A percentile compares a stretch with the other conserved stretches of the same genome.
Evolutionary conservation across 257 asterid species (phyloP).

Genomic region (Gentiana straminea): DNA sequence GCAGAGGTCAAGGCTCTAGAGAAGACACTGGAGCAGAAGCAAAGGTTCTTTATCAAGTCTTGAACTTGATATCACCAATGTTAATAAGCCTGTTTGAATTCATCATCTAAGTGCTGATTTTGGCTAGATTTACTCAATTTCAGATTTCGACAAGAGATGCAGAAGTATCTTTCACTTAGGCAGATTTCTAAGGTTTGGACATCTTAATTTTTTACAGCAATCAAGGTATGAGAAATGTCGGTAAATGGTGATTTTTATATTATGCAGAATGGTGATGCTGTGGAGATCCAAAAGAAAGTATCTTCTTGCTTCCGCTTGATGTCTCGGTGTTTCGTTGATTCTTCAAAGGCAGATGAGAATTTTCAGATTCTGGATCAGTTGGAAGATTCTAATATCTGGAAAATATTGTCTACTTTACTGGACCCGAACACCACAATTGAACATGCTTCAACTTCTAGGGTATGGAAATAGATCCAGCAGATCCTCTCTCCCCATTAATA

Average conservation of each 20-base stretch:
- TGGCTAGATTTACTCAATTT: constrained; percentile 6
- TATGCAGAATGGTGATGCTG: constrained; percentile 67
- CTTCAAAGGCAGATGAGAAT: constrained; percentile 75
- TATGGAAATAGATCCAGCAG: constrained; percentile 20
- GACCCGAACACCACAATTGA: constrained; percentile 57
- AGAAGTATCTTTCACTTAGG: constrained; percentile 65
- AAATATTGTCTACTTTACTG: constrained; percentile 45
- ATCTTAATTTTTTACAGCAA: constrained; percentile 1
- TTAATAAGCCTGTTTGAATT: too few species aligned
- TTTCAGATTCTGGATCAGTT: constrained; percentile 80
- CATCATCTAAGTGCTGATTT: too few species aligned
- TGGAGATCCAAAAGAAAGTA: constrained; percentile 75
- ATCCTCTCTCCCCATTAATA: constrained; percentile 2
- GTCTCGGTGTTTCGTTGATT: constrained; percentile 82
- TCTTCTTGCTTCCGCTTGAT: constrained; percentile 60
- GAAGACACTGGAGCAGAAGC: constrained; percentile 92
- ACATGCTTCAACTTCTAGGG: constrained; percentile 59
- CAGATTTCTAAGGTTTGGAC: constrained; percentile 58
- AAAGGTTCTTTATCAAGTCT: constrained; percentile 50
- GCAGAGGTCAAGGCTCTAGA: constrained; percentile 92
- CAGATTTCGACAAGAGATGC: constrained; percentile 96
- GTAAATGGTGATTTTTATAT: constrained; percentile 10
- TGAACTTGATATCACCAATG: not conserved
- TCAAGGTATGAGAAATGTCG: constrained; percentile 11
- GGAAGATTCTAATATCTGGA: constrained; percentile 77